A percentile compares a stretch with the other conserved stretches of the same genome.
These are phyloP conservation scores for Zizania palustris DNA, from an alignment of 202 grass and related monocot genomes.

Conservation along the genomic window DNA sequence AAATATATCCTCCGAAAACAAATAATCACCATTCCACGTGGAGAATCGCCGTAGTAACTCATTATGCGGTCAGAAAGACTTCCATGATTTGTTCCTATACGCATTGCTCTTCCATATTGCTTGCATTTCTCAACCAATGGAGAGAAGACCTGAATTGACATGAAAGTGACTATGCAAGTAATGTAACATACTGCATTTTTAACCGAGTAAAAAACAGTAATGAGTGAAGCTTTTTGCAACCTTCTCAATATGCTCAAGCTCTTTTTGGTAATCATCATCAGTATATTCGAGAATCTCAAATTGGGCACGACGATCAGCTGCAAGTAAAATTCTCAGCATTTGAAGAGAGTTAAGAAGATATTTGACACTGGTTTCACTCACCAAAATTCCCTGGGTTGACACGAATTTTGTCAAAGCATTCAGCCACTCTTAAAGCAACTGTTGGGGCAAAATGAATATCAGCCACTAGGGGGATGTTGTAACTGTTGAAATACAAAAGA, in stretches of 20 bases:
- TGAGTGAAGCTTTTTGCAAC: conserved; percentile 42
- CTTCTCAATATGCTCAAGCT: conserved; percentile 96
- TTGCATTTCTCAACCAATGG: conserved; percentile 99
- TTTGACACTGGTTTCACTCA: conserved; percentile 36
- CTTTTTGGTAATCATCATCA: conserved; percentile 89
- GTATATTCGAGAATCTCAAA: conserved; percentile 93
- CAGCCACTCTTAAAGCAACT: conserved; percentile 88
- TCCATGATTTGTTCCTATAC: conserved; percentile 98
- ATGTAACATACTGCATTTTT: not conserved
- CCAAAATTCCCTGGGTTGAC: conserved; percentile 99
- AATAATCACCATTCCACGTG: conserved; percentile 88
- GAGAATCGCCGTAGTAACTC: conserved; percentile 99
- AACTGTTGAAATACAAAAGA: conserved; percentile 49
- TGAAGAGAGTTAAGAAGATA: conserved; percentile 22
- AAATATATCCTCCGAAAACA: conserved; percentile 16
- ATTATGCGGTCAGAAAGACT: conserved; percentile 99
- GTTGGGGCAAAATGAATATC: conserved; percentile 99
- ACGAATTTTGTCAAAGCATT: conserved; percentile 99
- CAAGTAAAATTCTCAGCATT: conserved; percentile 43
- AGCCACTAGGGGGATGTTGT: conserved; percentile 94
- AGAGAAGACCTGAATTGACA: conserved; percentile 78
- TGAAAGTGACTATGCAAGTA: conserved; percentile 30
- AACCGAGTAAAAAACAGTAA: conserved; percentile 18
- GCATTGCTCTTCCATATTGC: conserved; percentile 94
- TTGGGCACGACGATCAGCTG: conserved; percentile 96